Percentiles rank a stretch among this genome's conserved stretches.
Evolutionary conservation across 305 asterid species (phyloP).

Genomic region (Stenogyne calaminthoides): DNA sequence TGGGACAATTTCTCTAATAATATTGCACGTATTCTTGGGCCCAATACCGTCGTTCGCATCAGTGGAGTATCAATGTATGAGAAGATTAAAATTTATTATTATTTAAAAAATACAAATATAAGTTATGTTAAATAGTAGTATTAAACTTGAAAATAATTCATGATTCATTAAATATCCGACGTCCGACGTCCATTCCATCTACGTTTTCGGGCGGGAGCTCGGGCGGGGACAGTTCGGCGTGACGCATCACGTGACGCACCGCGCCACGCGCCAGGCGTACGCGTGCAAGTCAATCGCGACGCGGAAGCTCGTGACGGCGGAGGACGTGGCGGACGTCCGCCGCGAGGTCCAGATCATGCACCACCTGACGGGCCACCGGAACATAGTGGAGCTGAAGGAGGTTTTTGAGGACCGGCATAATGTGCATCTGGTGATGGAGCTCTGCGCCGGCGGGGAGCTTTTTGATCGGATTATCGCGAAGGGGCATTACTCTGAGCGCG

Average conservation of each 20-base stretch:
- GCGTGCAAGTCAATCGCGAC: conserved; percentile 92
- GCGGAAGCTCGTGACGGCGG: conserved; percentile 61
- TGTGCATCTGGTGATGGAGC: conserved; percentile 72
- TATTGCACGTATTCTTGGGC: too few relatives aligned
- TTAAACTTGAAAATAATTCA: too few relatives aligned
- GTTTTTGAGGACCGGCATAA: conserved; percentile 70
- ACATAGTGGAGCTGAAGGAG: conserved; percentile 75
- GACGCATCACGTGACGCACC: conserved; percentile 70
- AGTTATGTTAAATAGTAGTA: too few relatives aligned
- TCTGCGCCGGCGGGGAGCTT: conserved; percentile 85
- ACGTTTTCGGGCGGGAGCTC: conserved; percentile 72
- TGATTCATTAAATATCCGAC: too few relatives aligned
- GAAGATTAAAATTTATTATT: too few relatives aligned
- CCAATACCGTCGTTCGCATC: too few relatives aligned
- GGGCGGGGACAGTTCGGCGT: conserved; percentile 94
- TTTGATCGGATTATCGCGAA: conserved; percentile 73
- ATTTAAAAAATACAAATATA: too few relatives aligned
- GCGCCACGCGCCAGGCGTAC: conserved; percentile 51
- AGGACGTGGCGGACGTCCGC: conserved; percentile 80
- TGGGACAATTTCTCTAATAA: too few relatives aligned
- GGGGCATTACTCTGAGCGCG: conserved; percentile 88
- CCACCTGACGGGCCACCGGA: conserved; percentile 81
- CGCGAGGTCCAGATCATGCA: conserved; percentile 97
- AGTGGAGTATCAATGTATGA: too few relatives aligned
- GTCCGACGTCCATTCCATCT: conserved; percentile 61